Percentiles rank a stretch among this genome's conserved stretches.
Conservation (phyloP, 164 flowering plant species). For the Echeveria elegans region DNA sequence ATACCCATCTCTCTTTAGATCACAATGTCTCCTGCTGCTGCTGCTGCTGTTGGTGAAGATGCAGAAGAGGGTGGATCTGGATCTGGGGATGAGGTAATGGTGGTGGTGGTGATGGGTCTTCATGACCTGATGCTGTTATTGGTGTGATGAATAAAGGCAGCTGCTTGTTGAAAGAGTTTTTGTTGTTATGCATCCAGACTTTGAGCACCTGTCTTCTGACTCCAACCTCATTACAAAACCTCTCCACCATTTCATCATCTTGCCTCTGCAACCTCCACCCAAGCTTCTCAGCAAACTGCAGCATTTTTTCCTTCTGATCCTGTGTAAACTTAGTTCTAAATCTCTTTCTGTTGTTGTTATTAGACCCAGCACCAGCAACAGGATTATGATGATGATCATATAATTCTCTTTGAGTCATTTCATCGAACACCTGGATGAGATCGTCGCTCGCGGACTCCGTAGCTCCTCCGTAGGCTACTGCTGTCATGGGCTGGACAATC, state of each 20-base stretch:
- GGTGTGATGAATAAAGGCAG: neutral
- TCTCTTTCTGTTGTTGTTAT: constrained; percentile 31
- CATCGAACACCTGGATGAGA: constrained; percentile 10
- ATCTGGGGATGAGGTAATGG: neutral
- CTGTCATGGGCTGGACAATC: constrained; percentile 21
- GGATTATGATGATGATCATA: neutral
- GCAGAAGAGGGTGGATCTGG: neutral
- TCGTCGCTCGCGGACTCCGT: constrained; percentile 33
- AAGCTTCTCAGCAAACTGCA: constrained; percentile 32
- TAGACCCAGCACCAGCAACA: constrained; percentile 7
- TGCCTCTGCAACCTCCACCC: constrained; percentile 33
- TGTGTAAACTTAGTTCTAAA: constrained; percentile 31
- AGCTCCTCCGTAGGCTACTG: constrained; percentile 24
- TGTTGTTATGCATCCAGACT: constrained; percentile 45
- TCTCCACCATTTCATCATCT: constrained; percentile 24
- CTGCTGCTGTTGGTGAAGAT: neutral
- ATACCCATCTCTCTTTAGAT: neutral
- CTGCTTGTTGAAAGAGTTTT: constrained; percentile 15
- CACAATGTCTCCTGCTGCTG: neutral
- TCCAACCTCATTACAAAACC: constrained; percentile 25
- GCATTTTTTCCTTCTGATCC: constrained; percentile 34
- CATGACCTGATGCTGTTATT: too few relatives aligned
- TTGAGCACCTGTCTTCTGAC: constrained; percentile 30
- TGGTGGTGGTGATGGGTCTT: too few relatives aligned
- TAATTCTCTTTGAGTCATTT: constrained; percentile 2